These are phyloP conservation scores for Grammothele lineata DNA, from an alignment of 768 basidiomycete genomes.

Conservation along the genomic window DNA sequence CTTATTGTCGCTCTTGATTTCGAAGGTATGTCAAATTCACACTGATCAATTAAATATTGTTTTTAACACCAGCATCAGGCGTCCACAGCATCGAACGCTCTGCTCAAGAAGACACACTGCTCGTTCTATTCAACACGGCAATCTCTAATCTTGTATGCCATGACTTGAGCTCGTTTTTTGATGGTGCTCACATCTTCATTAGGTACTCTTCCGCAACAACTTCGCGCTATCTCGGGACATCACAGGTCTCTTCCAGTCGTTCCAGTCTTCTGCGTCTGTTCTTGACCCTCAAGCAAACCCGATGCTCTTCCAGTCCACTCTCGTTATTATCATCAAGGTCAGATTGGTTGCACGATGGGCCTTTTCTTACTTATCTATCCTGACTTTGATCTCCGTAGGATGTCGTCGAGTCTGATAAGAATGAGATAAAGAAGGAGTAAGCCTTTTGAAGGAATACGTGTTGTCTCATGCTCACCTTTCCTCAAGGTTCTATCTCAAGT, in stretches of 20 bases:
- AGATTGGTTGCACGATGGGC: background rate
- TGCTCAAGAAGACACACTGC: constrained; percentile 57
- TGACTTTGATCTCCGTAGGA: constrained; percentile 37
- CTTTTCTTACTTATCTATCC: background rate
- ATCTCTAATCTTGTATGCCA: constrained; percentile 53
- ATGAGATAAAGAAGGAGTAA: constrained; percentile 55
- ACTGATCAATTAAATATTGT: too few species aligned
- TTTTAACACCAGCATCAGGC: constrained; percentile 32
- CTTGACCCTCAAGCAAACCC: constrained; percentile 58
- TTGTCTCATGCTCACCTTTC: background rate
- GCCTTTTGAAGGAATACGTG: constrained; percentile 12
- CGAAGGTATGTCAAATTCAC: constrained; percentile 44
- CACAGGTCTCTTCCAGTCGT: constrained; percentile 56
- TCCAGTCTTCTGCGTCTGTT: constrained; percentile 54
- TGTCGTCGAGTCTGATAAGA: constrained; percentile 57
- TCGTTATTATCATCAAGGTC: constrained; percentile 64
- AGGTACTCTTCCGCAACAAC: constrained; percentile 66
- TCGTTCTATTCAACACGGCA: constrained; percentile 63
- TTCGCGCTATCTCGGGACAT: constrained; percentile 60
- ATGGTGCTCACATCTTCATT: background rate
- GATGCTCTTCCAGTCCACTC: constrained; percentile 51
- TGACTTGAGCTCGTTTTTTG: too few species aligned
- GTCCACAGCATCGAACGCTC: constrained; percentile 64
- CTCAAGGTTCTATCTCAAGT: constrained; percentile 50
- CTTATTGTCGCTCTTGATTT: constrained; percentile 61